Percentiles rank a stretch among this genome's conserved stretches.
Conservation (phyloP, 1,139 yeast species). For the Blastobotrys persicus region DNA sequence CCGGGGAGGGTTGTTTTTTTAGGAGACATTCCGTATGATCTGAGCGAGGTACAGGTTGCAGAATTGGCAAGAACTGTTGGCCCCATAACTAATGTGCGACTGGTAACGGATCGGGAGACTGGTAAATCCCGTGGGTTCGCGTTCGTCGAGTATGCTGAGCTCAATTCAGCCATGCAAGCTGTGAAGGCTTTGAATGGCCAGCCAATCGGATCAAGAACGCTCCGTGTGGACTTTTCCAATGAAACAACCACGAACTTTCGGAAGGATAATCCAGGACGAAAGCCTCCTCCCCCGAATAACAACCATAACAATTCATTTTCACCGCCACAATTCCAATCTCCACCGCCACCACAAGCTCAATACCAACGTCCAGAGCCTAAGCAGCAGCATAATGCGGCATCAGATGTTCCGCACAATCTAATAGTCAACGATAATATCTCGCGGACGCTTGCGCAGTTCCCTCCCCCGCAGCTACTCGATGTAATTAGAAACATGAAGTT, state of each 20-base stretch:
- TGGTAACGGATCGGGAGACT: slow-evolving; percentile 80
- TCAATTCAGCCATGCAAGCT: slow-evolving; percentile 83
- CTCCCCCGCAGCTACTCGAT: slow-evolving; percentile 53
- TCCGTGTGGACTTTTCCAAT: slow-evolving; percentile 65
- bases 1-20: slow-evolving; percentile 52
- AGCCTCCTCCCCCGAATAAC: slow-evolving; percentile 3
- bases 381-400: slow-evolving; percentile 15
- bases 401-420: slow-evolving; percentile 47
- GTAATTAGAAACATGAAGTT: slow-evolving; percentile 60
- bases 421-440: slow-evolving; percentile 64
- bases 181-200: slow-evolving; percentile 80
- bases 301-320: slow-evolving; percentile 14
- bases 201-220: slow-evolving; percentile 63
- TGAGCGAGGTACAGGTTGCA: slow-evolving; percentile 82
- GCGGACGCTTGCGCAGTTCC: slow-evolving; percentile 54
- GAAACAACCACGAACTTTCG: slow-evolving; percentile 51
- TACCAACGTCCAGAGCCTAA: slow-evolving; percentile 15
- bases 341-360: slow-evolving; percentile 18
- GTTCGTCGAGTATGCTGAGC: slow-evolving; percentile 67
- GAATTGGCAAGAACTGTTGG: slow-evolving; percentile 77
- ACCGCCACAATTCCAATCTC: slow-evolving; percentile 8
- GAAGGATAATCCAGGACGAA: slow-evolving; percentile 1
- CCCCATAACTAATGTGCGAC: slow-evolving; percentile 70
- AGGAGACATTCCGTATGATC: slow-evolving; percentile 68
- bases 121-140: slow-evolving; percentile 92